Conservation (phyloP, 306 rosid genomes). For the Corylus avellana region DNA sequence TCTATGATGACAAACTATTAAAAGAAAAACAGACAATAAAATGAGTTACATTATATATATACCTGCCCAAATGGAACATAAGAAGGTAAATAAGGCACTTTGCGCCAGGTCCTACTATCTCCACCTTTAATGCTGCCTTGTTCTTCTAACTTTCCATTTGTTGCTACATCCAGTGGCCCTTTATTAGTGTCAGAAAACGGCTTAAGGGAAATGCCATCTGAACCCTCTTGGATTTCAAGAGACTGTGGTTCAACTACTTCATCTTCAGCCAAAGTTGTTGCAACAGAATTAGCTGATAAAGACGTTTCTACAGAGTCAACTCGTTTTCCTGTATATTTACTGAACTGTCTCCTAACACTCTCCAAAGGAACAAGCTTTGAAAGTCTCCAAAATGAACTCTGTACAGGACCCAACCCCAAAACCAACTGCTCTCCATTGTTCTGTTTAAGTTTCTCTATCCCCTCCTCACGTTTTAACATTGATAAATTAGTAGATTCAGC, state of each 20-base stretch:
- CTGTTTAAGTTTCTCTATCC: slow-evolving; percentile 49
- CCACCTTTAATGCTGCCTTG: slow-evolving; percentile 40
- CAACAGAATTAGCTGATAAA: slow-evolving; percentile 53
- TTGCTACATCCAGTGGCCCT: slow-evolving; percentile 39
- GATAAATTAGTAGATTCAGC: slow-evolving; percentile 42
- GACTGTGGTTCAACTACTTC: slow-evolving; percentile 76
- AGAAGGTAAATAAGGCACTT: slow-evolving; percentile 90
- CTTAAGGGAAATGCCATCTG: slow-evolving; percentile 91
- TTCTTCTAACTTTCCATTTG: slow-evolving; percentile 51
- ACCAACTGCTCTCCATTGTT: slow-evolving; percentile 77
- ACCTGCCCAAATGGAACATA: slow-evolving; percentile 98
- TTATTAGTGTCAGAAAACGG: slow-evolving; percentile 64
- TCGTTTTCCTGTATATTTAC: slow-evolving; percentile 48
- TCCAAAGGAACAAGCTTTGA: slow-evolving; percentile 91
- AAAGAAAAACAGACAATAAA: neutral
- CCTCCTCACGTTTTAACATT: slow-evolving; percentile 48
- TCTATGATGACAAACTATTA: neutral
- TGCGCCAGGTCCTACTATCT: slow-evolving; percentile 66
- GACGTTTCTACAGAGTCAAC: slow-evolving; percentile 42
- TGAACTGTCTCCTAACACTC: slow-evolving; percentile 65
- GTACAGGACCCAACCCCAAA: slow-evolving; percentile 95
- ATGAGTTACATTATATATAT: slow-evolving; percentile 14
- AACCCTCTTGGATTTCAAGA: slow-evolving; percentile 90
- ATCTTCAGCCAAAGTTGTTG: slow-evolving; percentile 60
- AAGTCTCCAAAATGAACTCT: slow-evolving; percentile 88